Evolutionary conservation across 139 green algal genomes (phyloP), one percentile per base, ranked within the genome.

Genomic region (Eudorina sp.): DNA sequence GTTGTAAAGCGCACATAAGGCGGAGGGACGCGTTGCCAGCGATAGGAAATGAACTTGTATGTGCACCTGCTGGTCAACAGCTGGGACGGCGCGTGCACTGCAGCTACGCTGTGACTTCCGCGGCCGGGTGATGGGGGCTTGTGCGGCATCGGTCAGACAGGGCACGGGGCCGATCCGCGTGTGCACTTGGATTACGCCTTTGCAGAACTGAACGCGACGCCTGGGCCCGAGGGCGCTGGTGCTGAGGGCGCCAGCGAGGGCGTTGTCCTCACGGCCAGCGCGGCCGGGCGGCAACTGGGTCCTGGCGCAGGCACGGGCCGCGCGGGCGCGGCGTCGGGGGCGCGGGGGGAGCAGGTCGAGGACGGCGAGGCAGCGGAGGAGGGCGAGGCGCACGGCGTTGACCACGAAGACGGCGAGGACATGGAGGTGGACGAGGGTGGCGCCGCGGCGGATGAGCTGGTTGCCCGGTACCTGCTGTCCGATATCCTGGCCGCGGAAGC

Each of bases 341-440:
- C 9, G 5, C 62, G 8, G 34, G 43, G 38, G 41, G 81, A 79
- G 31, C 25, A 31, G 8, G 70, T 62, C 45, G 83, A 80, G 66
- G 83, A 88, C 13, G 83, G 68, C 7, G 83, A 81, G 83, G 83
- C 66, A 29, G 83, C 58, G 4, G 83, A 81, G 36, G 83, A 81
- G 68, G 68, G 83, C 38, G 83, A 88, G 83, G 62, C 45, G 66
- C 66, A 51, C 4, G 46, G 46, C 31, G 31, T 11, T 7, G 68
- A 80, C 18, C 18, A 53, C 18, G 83, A 62, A 7, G 83, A 88
- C 0, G 64, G 45, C 1, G 83, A 82, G 23, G 29, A 82, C 48
- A 51, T 51, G 31, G 81, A 79, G 16, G 81, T 68, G 31, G 64
- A 58, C 41, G 64, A 51, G 3, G 81, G 62, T 19, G 18, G 18